Evolutionary conservation across 2,329 filamentous ascomycete species (phyloP), one percentile per base, ranked within the genome.

Genomic region (Epichloe brachyelytri): DNA sequence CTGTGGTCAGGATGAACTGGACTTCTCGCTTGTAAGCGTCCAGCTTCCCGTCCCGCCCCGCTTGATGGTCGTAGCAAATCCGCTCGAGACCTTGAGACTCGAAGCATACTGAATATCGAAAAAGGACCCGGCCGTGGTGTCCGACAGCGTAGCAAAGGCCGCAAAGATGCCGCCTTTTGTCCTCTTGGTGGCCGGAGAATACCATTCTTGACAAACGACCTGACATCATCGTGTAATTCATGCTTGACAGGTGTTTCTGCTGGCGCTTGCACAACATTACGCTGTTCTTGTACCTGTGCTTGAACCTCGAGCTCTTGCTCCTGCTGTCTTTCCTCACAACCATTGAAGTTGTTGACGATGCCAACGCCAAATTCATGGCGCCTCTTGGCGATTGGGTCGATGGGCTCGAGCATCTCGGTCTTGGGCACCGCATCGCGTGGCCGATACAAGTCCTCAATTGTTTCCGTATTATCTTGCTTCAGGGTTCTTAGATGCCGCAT

Each of bases 281-380:
- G 83, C 67, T 1, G 76, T 56, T 19, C 45, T 83, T 65, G 1
- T 72, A 78, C 72, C 54, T 88, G 83, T 0, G 79, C 79, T 0
- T 78, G 70, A 0, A 88, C 66, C 54, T 87, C 83, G 0, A 82
- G 71, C 58, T 88, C 83, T 55, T 30, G 26, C 26, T 30, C 26
- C 36, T 86, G 81, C 53, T 87, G 83, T 57, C 49, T 30, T 30
- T 49, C 48, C 15, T 39, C 40, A 30, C 20, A 50, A 17, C 22
- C 10, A 15, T 33, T 33, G 15, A 38, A 17, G 36, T 33, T 38
- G 14, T n/a, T 14, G n/a, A 38, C 36, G 12, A 14, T 38, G n/a
- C 36, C 36, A 10, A 30, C 3, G 14, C 36, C 36, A 34, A 43
- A 43, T 4, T 43, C 26, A n/a, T 34, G 20, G 8, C 40, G 14